Evolutionary conservation across 169 alveolate genomes (phyloP).

Genomic region (Plasmodium knowlesi): DNA sequence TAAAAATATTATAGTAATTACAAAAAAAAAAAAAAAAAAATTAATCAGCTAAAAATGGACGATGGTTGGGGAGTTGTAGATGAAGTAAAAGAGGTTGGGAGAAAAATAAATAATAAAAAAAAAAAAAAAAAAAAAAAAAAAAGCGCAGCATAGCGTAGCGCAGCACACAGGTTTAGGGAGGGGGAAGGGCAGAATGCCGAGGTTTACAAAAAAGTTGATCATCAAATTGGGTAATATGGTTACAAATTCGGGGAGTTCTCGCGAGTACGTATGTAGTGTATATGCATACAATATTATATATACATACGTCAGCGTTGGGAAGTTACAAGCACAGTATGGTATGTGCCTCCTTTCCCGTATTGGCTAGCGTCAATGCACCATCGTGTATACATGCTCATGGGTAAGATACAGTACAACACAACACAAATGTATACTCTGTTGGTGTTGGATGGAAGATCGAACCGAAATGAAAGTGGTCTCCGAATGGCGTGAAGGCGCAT

Average conservation of each 20-base stretch:
- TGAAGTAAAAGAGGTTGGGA: background rate
- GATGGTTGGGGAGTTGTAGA: slow-evolving; percentile 30
- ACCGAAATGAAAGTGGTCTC: background rate
- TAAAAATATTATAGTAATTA: background rate
- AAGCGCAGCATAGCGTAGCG: background rate
- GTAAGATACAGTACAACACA: background rate
- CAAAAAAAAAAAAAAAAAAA: slow-evolving; percentile 11
- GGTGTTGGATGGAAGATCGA: background rate
- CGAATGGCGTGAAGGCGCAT: background rate
- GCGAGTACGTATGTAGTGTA: background rate
- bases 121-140: background rate
- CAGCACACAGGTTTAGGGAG: background rate
- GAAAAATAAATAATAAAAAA: background rate
- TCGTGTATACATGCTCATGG: background rate
- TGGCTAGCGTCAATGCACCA: background rate
- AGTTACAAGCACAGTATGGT: background rate
- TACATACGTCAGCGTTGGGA: background rate
- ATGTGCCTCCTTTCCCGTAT: background rate
- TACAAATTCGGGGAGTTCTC: background rate
- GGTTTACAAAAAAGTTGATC: background rate
- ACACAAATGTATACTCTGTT: background rate
- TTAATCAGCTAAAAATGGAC: background rate
- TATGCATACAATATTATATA: background rate
- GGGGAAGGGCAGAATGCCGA: background rate
- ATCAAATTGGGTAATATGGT: background rate